Evolutionary conservation across 208 protist genomes (phyloP), one percentile per base, ranked within the genome.

Genomic region (Trypanosoma lewisi): DNA sequence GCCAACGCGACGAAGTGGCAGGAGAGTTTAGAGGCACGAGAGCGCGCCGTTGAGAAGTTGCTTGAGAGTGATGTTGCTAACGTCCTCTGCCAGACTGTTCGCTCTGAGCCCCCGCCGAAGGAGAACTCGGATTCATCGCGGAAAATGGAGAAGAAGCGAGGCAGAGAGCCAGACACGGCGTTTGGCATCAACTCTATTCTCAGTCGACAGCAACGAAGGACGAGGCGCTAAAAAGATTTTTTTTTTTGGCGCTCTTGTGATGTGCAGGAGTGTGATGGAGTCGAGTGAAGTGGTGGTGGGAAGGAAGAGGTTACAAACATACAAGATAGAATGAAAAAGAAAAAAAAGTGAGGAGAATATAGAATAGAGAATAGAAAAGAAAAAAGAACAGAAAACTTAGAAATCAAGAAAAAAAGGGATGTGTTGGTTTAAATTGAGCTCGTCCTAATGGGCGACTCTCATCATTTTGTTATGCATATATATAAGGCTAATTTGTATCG

Each of bases 151-250:
- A 53, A 57, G 39, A 93, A 93, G 66, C 80, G 82, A 2, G 76
- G 75, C 50, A 67, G 78, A 11, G 69, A 81, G 42, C 54, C 53
- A 2, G 82, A 87, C 52, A 41, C 57, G 11, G 58, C 66, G 28
- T 86, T 91, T 50, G 82, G 77, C 53, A 70, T 88, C 27, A 80
- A 83, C 37, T 73, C 80, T 2, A 86, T 88, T 41, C 45, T 80
- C 0, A 71, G 79, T 1, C 25, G 69, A 4, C 70, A 70, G 3
- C 70, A 70, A 21, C 78, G 67, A 57, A 60, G 60, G 28, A 49
- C 44, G 41, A 21, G 49, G 19, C 44, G 52, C 0, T 65, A 59
- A 30, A 65, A 25, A 66, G n/a, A 21, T 41, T 51, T 11, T 53
- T 53, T 65, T 51, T 50, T 62, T 49, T 41, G 36, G 36, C n/a